phyloP scores from a whole-genome alignment of 768 basidiomycete genomes.

The Mycena haematopus region DNA sequence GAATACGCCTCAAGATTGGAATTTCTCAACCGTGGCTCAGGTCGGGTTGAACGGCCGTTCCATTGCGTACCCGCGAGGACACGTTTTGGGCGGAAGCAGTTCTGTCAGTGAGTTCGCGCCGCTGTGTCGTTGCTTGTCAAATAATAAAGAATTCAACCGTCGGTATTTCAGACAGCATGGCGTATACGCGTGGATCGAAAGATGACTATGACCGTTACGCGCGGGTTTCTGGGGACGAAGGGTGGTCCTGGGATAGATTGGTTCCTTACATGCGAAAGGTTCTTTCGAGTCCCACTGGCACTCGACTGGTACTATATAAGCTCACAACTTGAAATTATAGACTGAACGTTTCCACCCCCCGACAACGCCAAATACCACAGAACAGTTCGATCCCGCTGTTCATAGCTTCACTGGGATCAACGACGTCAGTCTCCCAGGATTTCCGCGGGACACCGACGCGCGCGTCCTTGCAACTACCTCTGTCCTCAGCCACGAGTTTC shows the following conservation, averaged over 20 bases:
- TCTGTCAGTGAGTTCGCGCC: conserved; percentile 21
- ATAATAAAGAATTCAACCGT: background rate
- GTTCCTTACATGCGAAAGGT: conserved; percentile 35
- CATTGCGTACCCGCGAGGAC: conserved; percentile 20
- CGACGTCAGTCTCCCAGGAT: conserved; percentile 33
- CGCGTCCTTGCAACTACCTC: conserved; percentile 34
- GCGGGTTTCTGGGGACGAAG: conserved; percentile 32
- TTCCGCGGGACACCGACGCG: conserved; percentile 24
- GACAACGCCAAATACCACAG: conserved; percentile 22
- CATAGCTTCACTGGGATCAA: conserved; percentile 36
- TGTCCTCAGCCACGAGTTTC: conserved; percentile 35
- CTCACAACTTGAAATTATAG: conserved; percentile 14
- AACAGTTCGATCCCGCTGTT: conserved; percentile 35
- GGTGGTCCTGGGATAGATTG: conserved; percentile 40
- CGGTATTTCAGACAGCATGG: conserved; percentile 34
- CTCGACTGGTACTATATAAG: background rate
- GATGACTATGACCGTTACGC: conserved; percentile 37
- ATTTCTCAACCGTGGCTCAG: conserved; percentile 20
- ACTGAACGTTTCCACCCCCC: conserved; percentile 30
- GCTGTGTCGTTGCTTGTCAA: background rate
- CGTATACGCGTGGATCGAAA: conserved; percentile 34
- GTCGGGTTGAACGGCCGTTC: conserved; percentile 2
- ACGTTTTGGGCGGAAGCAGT: conserved; percentile 25
- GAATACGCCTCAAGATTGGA: conserved; percentile 22
- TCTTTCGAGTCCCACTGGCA: background rate